A percentile compares a stretch with the other conserved stretches of the same genome.
phyloP scores from a whole-genome alignment of 1,284 basidiomycete genomes.

The Sanguinoderma infundibulare region DNA sequence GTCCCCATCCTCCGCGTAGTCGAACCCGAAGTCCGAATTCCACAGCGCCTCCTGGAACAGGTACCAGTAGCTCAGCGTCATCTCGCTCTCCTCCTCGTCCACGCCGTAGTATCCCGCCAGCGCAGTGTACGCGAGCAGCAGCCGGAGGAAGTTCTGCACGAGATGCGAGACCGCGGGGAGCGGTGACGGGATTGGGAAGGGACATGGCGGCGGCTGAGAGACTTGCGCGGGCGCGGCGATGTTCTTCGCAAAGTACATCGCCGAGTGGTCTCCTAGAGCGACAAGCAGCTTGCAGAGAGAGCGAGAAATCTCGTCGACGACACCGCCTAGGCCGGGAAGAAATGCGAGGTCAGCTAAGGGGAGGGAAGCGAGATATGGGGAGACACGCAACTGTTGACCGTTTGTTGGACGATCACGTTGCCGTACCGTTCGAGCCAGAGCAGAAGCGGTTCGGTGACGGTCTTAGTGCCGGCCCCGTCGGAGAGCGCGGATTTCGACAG shows the following conservation, averaged over 20 bases:
- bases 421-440: conserved; percentile 72
- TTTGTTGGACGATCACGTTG: conserved; percentile 53
- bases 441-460: conserved; percentile 82
- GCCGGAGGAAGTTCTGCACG: conserved; percentile 72
- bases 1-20: conserved; percentile 42
- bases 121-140: conserved; percentile 77
- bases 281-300: conserved; percentile 81
- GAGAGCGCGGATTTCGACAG: conserved; percentile 74
- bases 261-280: conserved; percentile 85
- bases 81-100: conserved; percentile 86
- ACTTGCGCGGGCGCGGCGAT: conserved; percentile 52
- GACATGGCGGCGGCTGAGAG: conserved; percentile 27
- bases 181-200: conserved; percentile 28
- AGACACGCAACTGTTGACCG: conserved; percentile 40
- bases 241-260: conserved; percentile 75
- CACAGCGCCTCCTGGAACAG: conserved; percentile 87
- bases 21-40: conserved; percentile 64
- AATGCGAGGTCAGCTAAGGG: not conserved
- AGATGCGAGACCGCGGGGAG: conserved; percentile 36
- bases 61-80: conserved; percentile 88
- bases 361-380: no score
- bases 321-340: conserved; percentile 37
- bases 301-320: conserved; percentile 60
- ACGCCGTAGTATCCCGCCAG: conserved; percentile 77
- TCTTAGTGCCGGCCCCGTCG: conserved; percentile 70